Conservation (phyloP, 176 grass and related monocot species). For the Oryza nivara region DNA sequence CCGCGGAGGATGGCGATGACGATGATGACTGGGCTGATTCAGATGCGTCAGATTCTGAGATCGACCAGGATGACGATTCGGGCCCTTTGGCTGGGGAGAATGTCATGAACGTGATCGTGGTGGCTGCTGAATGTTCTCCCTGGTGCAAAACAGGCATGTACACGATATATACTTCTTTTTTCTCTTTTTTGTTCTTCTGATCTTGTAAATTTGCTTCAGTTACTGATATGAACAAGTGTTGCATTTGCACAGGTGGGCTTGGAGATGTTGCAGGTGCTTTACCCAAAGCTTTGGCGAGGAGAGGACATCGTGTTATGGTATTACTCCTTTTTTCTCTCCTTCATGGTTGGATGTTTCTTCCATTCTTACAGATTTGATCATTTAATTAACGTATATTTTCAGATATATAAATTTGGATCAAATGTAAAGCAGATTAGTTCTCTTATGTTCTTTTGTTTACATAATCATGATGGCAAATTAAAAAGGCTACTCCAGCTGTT, state of each 20-base stretch:
- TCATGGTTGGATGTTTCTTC: neutral
- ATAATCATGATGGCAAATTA: neutral
- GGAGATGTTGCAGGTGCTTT: conserved; percentile 91
- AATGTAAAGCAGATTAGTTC: neutral
- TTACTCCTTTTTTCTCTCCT: neutral
- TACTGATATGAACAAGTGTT: conserved; percentile 21
- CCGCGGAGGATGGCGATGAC: conserved; percentile 9
- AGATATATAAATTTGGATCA: neutral
- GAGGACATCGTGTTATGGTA: conserved; percentile 99
- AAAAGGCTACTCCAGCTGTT: neutral
- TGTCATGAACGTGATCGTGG: conserved; percentile 91
- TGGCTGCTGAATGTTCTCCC: conserved; percentile 87
- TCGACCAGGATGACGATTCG: conserved; percentile 46
- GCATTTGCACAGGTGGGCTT: conserved; percentile 71
- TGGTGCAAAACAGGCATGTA: conserved; percentile 90
- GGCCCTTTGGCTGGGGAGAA: conserved; percentile 81
- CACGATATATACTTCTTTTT: neutral
- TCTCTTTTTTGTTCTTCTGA: neutral
- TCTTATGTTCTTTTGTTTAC: neutral
- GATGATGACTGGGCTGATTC: neutral
- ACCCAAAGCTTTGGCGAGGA: conserved; percentile 96
- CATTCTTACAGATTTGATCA: neutral
- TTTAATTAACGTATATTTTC: neutral
- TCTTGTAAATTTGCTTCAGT: neutral
- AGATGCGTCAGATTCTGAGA: conserved; percentile 40